Evolutionary conservation across 164 flowering plant genomes (phyloP).

Genomic region (Sextonia rubra): DNA sequence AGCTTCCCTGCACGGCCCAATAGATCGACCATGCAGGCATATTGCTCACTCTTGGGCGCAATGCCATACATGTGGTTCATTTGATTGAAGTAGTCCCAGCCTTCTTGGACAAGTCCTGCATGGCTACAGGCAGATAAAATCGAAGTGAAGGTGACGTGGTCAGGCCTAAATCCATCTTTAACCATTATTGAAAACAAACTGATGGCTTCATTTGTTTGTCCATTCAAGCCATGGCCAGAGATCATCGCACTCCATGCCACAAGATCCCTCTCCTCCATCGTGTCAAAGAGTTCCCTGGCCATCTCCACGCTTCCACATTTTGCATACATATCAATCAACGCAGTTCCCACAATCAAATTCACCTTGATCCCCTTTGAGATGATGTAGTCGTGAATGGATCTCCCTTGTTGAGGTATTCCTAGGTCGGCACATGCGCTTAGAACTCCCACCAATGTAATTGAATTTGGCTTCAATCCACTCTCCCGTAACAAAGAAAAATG

Average conservation of each 20-base stretch:
- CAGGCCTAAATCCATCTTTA: constrained; percentile 27
- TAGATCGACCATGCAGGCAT: constrained; percentile 52
- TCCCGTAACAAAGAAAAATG: constrained; percentile 44
- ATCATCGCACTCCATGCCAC: constrained; percentile 49
- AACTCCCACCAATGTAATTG: constrained; percentile 8
- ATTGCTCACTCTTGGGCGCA: constrained; percentile 35
- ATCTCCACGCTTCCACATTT: constrained; percentile 33
- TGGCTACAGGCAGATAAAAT: constrained; percentile 44
- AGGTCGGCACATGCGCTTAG: constrained; percentile 10
- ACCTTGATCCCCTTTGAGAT: neutral
- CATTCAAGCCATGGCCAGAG: constrained; percentile 38
- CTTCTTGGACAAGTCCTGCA: constrained; percentile 37
- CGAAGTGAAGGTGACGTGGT: constrained; percentile 36
- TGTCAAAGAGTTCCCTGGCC: constrained; percentile 30
- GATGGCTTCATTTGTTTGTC: constrained; percentile 31
- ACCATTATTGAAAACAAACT: constrained; percentile 33
- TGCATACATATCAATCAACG: constrained; percentile 31
- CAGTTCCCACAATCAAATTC: constrained; percentile 7
- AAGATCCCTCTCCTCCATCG: constrained; percentile 31
- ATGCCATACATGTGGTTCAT: constrained; percentile 29
- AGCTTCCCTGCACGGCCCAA: constrained; percentile 45
- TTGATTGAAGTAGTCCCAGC: constrained; percentile 25
- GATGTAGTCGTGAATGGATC: constrained; percentile 6
- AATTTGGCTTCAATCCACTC: constrained; percentile 38
- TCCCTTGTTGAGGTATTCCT: constrained; percentile 4